These are phyloP conservation scores for sunflower (Helianthus annuus) DNA, from an alignment of 129 eudicot genomes.

Conservation along the genomic window DNA sequence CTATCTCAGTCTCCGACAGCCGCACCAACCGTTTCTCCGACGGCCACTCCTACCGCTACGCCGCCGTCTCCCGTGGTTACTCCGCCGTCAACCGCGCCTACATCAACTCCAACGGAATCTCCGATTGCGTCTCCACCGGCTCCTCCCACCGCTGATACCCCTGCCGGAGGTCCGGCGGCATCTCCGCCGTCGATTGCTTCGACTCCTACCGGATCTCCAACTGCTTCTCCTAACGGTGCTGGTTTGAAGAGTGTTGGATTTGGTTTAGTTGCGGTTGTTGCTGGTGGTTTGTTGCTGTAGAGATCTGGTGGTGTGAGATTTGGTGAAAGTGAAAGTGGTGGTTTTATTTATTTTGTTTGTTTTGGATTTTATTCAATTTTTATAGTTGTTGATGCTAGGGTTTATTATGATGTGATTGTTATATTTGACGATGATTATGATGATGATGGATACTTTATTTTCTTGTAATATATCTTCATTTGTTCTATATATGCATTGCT, in stretches of 20 bases:
- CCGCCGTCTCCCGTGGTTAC: slow-evolving; percentile 33
- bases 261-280: slow-evolving; percentile 40
- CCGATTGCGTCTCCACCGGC: slow-evolving; percentile 42
- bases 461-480: background rate
- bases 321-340: slow-evolving; percentile 8
- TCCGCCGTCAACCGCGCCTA: slow-evolving; percentile 44
- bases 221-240: slow-evolving; percentile 30
- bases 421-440: slow-evolving; percentile 2
- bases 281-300: slow-evolving; percentile 59
- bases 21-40: slow-evolving; percentile 51
- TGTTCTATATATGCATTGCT: background rate
- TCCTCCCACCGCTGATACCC: slow-evolving; percentile 36
- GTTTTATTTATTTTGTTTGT: slow-evolving; percentile 23
- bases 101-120: slow-evolving; percentile 38
- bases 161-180: slow-evolving; percentile 16
- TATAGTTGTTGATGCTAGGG: slow-evolving; percentile 32
- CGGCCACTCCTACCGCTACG: slow-evolving; percentile 39
- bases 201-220: slow-evolving; percentile 40
- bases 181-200: slow-evolving; percentile 29
- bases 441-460: slow-evolving; percentile 6
- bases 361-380: slow-evolving; percentile 19
- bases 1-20: slow-evolving; percentile 63
- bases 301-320: slow-evolving; percentile 28
- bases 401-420: slow-evolving; percentile 15
- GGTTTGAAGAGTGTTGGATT: slow-evolving; percentile 65